Base-by-base conservation (phyloP, 306 rosid genomes). In the Prunus dulcis region DNA sequence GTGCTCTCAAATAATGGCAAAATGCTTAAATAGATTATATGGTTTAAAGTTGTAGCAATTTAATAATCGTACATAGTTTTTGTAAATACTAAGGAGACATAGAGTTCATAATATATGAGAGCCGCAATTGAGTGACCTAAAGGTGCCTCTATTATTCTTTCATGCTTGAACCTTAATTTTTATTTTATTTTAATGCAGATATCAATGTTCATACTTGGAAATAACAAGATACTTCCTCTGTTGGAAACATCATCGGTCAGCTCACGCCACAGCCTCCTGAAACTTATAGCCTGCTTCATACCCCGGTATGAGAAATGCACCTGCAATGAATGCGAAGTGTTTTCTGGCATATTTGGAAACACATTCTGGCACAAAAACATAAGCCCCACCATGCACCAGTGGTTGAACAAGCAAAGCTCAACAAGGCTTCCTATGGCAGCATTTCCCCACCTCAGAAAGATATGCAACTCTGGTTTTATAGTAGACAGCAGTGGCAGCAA, bases 161-260 rank as follows among this genome's bases (percentile, higher is more conserved):
- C 49, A 28, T 53, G 64, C 28, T n/a, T 30, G 63, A 52, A 47
- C 63, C 27, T 53, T 12, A 52, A 30, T 4, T 56, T 71, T 19
- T 56, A 14, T 56, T 52, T 25, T 1, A 0, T 12, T 46, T 20
- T 30, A 30, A 27, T 67, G 82, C 79, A 82, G 85, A 55, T 82
- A 57, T 66, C 85, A 56, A 82, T 82, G 85, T 68, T 65, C 58
- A 73, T 77, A 27, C 85, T 82, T 49, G 85, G 82, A 61, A 74
- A 51, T 20, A 73, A 73, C 76, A 77, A 52, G 38, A 73, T 23
- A 46, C 75, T 82, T 30, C 79, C 81, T 77, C 75, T 77, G 6
- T 51, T 72, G 34, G 79, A 45, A 32, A 56, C 72, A 67, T 72
- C 82, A 28, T 27, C 49, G 14, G 12, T 28, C 72, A 77, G 82